These are phyloP conservation scores for Coniella vitis DNA, from an alignment of 2,329 filamentous ascomycete genomes.

Conservation along the genomic window DNA sequence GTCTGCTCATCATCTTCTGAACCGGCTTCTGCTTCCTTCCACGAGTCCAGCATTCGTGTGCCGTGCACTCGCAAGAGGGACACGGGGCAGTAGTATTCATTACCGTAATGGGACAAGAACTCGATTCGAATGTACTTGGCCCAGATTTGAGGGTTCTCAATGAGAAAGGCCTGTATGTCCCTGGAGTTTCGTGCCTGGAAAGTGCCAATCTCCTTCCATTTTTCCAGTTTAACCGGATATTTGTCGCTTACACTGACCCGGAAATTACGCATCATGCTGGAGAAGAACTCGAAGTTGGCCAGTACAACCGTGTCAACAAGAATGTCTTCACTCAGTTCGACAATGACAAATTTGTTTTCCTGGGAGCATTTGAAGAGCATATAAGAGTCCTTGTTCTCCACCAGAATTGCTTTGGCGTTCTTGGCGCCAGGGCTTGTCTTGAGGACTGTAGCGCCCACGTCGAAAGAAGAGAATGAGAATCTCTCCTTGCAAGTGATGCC, in stretches of 20 bases:
- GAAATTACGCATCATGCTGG: conserved; percentile 89
- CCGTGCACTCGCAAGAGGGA: conserved; percentile 89
- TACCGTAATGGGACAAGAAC: conserved; percentile 88
- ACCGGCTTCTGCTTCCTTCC: conserved; percentile 70
- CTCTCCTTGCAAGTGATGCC: conserved; percentile 97
- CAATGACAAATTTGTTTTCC: conserved; percentile 85
- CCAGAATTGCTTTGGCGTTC: conserved; percentile 78
- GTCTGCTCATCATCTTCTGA: conserved; percentile 56
- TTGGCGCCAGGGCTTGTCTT: conserved; percentile 85
- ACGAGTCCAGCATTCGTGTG: conserved; percentile 91
- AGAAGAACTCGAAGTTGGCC: conserved; percentile 98
- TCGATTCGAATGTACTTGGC: conserved; percentile 89
- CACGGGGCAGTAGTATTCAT: conserved; percentile 92
- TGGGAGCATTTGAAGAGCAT: conserved; percentile 90
- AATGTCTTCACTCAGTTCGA: conserved; percentile 82
- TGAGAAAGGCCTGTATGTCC: conserved; percentile 86
- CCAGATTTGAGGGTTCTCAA: conserved; percentile 95
- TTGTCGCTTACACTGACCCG: conserved; percentile 88
- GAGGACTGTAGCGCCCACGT: conserved; percentile 86
- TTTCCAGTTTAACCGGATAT: conserved; percentile 85
- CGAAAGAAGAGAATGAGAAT: conserved; percentile 96
- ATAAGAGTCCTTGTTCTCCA: conserved; percentile 98
- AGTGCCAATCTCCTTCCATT: conserved; percentile 82
- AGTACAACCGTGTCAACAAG: conserved; percentile 94
- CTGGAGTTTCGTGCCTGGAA: conserved; percentile 90